phyloP scores from a whole-genome alignment of 108 stramenopile genomes.

The Cyclostephanos tholiformis region DNA sequence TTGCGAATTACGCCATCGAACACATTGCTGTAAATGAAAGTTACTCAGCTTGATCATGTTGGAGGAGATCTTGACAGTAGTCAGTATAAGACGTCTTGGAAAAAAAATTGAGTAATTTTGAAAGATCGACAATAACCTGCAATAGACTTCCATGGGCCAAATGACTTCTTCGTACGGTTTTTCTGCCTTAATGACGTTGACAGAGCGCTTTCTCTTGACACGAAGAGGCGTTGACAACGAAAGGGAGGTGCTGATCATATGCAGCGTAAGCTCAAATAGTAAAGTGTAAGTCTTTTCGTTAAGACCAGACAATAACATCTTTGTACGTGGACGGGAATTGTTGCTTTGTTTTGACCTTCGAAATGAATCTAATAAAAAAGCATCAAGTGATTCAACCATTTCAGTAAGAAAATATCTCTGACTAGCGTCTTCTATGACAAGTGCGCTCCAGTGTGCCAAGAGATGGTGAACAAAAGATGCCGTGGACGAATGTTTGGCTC shows the following conservation, averaged over 20 bases:
- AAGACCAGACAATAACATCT: slow-evolving; percentile 17
- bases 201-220: slow-evolving; percentile 1
- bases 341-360: slow-evolving; percentile 8
- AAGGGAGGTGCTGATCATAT: slow-evolving; percentile 26
- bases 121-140: slow-evolving; percentile 21
- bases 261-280: slow-evolving; percentile 37
- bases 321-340: slow-evolving; percentile 1
- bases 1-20: slow-evolving; percentile 42
- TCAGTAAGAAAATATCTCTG: slow-evolving; percentile 14
- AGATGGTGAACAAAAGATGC: slow-evolving; percentile 33
- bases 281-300: slow-evolving; percentile 30
- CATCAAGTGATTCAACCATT: slow-evolving; percentile 21
- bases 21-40: slow-evolving; percentile 31
- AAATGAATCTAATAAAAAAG: not conserved
- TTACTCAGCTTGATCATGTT: slow-evolving; percentile 26
- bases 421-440: slow-evolving; percentile 18
- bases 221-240: slow-evolving; percentile 36
- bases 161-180: slow-evolving; percentile 30
- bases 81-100: slow-evolving; percentile 12
- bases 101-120: slow-evolving; percentile 11
- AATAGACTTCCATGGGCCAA: slow-evolving; percentile 19
- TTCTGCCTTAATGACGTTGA: not conserved
- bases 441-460: slow-evolving; percentile 38
- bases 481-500: slow-evolving; percentile 25
- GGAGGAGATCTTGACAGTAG: slow-evolving; percentile 20